These are phyloP conservation scores for Leptomonas seymouri DNA, from an alignment of 208 protist genomes.

Conservation along the genomic window DNA sequence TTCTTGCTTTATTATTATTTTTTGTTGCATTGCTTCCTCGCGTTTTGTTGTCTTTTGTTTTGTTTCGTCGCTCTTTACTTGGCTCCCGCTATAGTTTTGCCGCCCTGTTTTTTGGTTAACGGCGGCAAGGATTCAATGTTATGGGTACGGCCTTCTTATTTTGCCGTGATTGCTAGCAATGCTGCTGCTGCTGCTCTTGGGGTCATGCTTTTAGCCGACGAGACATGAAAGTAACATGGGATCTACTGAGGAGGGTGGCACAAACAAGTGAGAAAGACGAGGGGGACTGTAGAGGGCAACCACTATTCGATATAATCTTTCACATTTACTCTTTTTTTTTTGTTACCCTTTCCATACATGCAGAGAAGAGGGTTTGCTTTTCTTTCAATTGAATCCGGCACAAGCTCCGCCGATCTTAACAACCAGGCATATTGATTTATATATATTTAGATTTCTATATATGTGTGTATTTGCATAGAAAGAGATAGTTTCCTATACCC, in stretches of 20 bases:
- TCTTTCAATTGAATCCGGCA: slow-evolving; percentile 5
- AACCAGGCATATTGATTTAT: no score
- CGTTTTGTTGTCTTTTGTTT: slow-evolving; percentile 7
- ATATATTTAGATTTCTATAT: no score
- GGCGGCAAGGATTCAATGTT: no score
- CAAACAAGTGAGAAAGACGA: not conserved
- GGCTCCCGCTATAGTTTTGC: not conserved
- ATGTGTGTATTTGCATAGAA: slow-evolving; percentile 20
- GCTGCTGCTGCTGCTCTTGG: not conserved
- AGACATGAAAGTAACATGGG: not conserved
- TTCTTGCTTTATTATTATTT: slow-evolving; percentile 4
- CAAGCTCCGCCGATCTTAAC: slow-evolving; percentile 2
- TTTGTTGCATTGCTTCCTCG: no score
- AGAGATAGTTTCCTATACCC: slow-evolving; percentile 1
- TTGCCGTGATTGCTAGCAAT: no score
- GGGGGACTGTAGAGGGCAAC: slow-evolving; percentile 3
- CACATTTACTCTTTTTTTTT: slow-evolving; percentile 18
- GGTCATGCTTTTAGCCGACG: slow-evolving; percentile 25
- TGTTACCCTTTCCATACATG: slow-evolving; percentile 6
- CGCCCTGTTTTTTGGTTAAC: not conserved
- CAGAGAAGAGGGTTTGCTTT: not conserved
- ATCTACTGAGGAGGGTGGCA: not conserved
- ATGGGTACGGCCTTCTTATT: no score
- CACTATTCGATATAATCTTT: not conserved
- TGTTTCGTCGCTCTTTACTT: not conserved